phyloP scores from a whole-genome alignment of 2,329 filamentous ascomycete species.

The Trichophyton rubrum region DNA sequence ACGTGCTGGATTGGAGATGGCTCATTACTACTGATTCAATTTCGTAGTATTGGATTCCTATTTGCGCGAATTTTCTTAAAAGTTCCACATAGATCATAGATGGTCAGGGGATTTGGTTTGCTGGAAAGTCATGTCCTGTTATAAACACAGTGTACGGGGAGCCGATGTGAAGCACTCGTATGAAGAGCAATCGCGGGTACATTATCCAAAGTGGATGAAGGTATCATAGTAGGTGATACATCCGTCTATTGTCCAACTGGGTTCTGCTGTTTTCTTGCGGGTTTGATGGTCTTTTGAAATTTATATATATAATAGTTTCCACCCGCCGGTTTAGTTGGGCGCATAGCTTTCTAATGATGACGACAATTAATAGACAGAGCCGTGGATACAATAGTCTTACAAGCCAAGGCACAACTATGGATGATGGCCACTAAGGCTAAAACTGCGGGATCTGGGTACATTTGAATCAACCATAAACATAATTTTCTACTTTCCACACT shows the following conservation, averaged over 20 bases:
- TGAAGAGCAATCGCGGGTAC: not conserved
- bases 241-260: not conserved
- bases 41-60: not conserved
- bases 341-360: not conserved
- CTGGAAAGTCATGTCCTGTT: not conserved
- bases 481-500: not conserved
- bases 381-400: not conserved
- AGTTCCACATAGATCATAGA: not conserved
- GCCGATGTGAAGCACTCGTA: not conserved
- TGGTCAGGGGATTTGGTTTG: not conserved
- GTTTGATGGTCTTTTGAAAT: not conserved
- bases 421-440: not conserved
- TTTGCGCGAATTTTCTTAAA: not conserved
- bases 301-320: not conserved
- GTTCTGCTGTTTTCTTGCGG: not conserved
- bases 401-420: not conserved
- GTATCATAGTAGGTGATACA: not conserved
- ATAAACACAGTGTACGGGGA: not conserved
- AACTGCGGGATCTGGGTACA: not conserved
- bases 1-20: conserved; percentile 88
- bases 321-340: not conserved
- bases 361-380: not conserved
- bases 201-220: not conserved
- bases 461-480: not conserved
- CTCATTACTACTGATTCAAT: conserved; percentile 60